A percentile compares a stretch with the other conserved stretches of the same genome.
Evolutionary conservation across 108 stramenopile species (phyloP).

Genomic region (Cyclostephanos tholiformis): DNA sequence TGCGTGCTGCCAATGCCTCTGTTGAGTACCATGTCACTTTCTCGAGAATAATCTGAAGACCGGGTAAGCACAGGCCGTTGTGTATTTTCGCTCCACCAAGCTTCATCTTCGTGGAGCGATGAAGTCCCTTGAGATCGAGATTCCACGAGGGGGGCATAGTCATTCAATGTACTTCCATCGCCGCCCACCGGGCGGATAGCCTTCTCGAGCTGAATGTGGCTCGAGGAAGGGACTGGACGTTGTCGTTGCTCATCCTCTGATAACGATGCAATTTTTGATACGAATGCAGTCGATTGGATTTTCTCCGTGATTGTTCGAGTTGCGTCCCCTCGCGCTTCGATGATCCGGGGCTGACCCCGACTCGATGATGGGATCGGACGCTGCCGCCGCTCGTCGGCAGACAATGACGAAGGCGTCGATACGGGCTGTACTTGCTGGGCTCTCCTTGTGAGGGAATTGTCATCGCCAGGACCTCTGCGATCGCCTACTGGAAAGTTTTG

Average conservation of each 20-base stretch:
- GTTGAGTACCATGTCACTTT: background rate
- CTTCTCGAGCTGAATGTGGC: background rate
- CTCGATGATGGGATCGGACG: slow-evolving; percentile 1
- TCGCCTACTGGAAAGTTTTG: slow-evolving; percentile 5
- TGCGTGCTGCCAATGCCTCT: background rate
- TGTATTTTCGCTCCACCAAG: slow-evolving; percentile 11
- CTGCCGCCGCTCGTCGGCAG: slow-evolving; percentile 5
- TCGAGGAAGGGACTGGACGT: slow-evolving; percentile 1
- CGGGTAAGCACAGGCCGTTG: slow-evolving; percentile 1
- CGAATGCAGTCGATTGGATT: slow-evolving; percentile 1
- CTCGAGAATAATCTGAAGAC: background rate
- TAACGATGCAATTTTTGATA: background rate
- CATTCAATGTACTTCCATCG: background rate
- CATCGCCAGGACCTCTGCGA: slow-evolving; percentile 5
- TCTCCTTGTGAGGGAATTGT: slow-evolving; percentile 2
- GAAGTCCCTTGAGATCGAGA: background rate
- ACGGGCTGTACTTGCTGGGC: background rate
- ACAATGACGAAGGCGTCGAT: background rate
- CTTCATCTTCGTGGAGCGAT: background rate
- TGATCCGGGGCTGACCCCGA: background rate
- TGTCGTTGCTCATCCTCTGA: background rate
- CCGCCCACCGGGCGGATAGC: background rate
- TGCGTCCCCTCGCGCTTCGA: background rate
- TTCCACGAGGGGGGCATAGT: background rate
- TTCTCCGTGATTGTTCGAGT: slow-evolving; percentile 7